These are phyloP conservation scores for Lentinus brumalis DNA, from an alignment of 768 basidiomycete genomes.

Conservation along the genomic window DNA sequence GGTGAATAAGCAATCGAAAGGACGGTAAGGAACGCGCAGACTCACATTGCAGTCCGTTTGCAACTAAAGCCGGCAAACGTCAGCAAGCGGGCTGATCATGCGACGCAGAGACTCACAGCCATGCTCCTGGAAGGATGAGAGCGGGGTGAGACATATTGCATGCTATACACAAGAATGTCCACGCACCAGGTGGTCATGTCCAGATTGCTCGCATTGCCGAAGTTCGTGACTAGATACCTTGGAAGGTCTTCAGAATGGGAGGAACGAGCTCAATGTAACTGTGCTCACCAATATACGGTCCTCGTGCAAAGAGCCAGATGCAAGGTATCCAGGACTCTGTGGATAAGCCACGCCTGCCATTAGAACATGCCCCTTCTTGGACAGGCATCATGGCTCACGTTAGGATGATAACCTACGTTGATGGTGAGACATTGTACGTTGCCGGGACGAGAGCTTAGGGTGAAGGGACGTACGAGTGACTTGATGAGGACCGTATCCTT, in stretches of 20 bases:
- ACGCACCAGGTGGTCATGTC: slow-evolving; percentile 43
- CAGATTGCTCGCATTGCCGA: slow-evolving; percentile 40
- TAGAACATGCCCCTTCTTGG: neutral
- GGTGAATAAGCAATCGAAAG: neutral
- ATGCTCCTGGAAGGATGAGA: slow-evolving; percentile 13
- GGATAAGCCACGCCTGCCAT: neutral
- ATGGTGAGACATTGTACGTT: neutral
- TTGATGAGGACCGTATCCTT: slow-evolving; percentile 43
- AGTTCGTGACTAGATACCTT: slow-evolving; percentile 53
- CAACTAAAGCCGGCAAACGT: slow-evolving; percentile 31
- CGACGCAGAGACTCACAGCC: slow-evolving; percentile 17
- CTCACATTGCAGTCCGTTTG: slow-evolving; percentile 55
- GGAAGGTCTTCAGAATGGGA: neutral
- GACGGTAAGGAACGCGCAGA: neutral
- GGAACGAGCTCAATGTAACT: neutral
- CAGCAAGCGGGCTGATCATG: neutral
- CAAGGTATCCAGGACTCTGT: slow-evolving; percentile 44
- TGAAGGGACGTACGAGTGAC: slow-evolving; percentile 35
- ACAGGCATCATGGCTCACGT: neutral
- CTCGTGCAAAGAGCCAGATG: slow-evolving; percentile 48
- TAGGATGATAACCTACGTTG: slow-evolving; percentile 10
- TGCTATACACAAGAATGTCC: no score
- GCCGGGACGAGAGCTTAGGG: neutral
- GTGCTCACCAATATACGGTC: slow-evolving; percentile 47
- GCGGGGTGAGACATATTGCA: neutral